These are phyloP conservation scores for Asterophora lycoperdoides DNA, from an alignment of 768 basidiomycete genomes.

Conservation along the genomic window DNA sequence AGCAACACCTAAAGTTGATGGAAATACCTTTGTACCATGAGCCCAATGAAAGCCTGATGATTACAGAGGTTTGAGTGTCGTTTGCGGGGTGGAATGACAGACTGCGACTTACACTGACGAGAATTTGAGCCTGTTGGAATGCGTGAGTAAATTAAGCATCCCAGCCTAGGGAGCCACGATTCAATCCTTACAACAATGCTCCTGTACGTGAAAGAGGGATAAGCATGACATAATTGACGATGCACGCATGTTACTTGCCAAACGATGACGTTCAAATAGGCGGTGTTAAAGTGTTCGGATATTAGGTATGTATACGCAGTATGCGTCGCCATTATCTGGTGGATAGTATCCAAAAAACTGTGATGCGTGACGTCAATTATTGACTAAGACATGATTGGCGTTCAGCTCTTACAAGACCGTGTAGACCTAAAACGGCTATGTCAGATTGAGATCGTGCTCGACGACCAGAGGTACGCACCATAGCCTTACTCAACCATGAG, in stretches of 20 bases:
- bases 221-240: no score
- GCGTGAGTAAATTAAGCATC: no score
- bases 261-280: constrained; percentile 6
- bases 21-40: no score
- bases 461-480: constrained; percentile 1
- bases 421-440: neutral
- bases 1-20: no score
- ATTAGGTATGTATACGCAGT: constrained; percentile 7
- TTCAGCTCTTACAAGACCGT: constrained; percentile 3
- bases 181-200: no score
- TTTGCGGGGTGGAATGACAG: no score
- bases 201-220: no score
- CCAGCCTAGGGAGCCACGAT: no score
- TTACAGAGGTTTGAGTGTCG: no score
- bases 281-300: constrained; percentile 7
- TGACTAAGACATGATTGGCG: neutral
- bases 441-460: neutral
- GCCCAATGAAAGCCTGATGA: no score
- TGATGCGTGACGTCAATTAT: neutral
- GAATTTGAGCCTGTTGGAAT: no score
- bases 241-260: neutral
- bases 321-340: constrained; percentile 9
- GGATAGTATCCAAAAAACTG: constrained; percentile 10
- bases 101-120: no score
- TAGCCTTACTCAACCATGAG: constrained; percentile 3